Conservation (phyloP, 352 stramenopile species). For the Phytophthora lateralis region DNA sequence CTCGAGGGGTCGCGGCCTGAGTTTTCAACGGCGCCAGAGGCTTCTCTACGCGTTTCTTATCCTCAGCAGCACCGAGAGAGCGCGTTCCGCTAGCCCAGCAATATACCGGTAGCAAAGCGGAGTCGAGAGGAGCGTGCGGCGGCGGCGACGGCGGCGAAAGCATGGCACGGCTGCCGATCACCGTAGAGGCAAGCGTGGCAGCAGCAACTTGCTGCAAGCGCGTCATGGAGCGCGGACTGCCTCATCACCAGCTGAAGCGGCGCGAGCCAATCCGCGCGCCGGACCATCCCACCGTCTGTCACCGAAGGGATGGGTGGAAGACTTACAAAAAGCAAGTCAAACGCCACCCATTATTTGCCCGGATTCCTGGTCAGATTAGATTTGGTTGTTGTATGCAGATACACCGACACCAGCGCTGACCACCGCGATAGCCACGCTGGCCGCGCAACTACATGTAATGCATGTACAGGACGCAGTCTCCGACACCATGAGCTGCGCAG, state of each 20-base stretch:
- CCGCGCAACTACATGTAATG: no score
- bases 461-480: not conserved
- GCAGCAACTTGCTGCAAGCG: not conserved
- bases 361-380: not conserved
- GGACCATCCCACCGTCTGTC: constrained; percentile 25
- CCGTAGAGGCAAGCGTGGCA: constrained; percentile 16
- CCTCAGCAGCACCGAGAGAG: constrained; percentile 15
- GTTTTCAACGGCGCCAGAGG: constrained; percentile 10
- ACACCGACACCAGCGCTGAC: not conserved
- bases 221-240: constrained; percentile 12
- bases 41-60: constrained; percentile 20
- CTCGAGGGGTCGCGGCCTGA: constrained; percentile 18
- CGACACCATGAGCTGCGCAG: not conserved
- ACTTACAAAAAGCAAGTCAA: constrained; percentile 24
- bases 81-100: not conserved
- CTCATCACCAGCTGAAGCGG: constrained; percentile 16
- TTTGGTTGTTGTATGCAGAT: not conserved
- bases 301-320: constrained; percentile 20
- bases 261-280: constrained; percentile 17
- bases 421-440: not conserved
- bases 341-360: constrained; percentile 5
- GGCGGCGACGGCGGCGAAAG: no score
- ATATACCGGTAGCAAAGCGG: constrained; percentile 8
- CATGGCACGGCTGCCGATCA: constrained; percentile 19
- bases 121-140: constrained; percentile 3